These are phyloP conservation scores for Candida sithepensis DNA, from an alignment of 805 yeast genomes.

Conservation along the genomic window DNA sequence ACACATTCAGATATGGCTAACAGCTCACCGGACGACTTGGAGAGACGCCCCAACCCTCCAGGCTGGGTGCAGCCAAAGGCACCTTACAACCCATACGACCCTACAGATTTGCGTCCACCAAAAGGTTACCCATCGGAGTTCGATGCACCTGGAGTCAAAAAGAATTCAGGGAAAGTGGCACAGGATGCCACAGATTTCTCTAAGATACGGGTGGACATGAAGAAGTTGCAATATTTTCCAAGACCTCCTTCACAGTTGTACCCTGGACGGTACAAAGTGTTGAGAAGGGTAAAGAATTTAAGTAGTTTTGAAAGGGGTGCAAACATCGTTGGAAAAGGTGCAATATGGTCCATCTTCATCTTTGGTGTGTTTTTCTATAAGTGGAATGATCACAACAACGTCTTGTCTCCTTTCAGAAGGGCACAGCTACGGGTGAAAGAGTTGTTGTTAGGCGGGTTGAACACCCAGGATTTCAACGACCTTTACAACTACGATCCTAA, in stretches of 20 bases:
- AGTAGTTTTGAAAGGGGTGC: slow-evolving; percentile 58
- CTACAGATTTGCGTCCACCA: slow-evolving; percentile 70
- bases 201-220: slow-evolving; percentile 70
- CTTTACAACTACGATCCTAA: slow-evolving; percentile 42
- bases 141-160: slow-evolving; percentile 60
- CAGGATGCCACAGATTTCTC: slow-evolving; percentile 64
- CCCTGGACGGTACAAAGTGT: slow-evolving; percentile 75
- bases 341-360: slow-evolving; percentile 46
- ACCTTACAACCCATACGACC: slow-evolving; percentile 84
- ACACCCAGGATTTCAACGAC: slow-evolving; percentile 61
- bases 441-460: slow-evolving; percentile 46
- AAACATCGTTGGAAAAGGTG: slow-evolving; percentile 47
- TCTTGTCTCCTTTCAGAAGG: slow-evolving; percentile 66
- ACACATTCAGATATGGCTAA: not conserved
- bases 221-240: slow-evolving; percentile 69
- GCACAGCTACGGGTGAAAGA: slow-evolving; percentile 56
- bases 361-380: slow-evolving; percentile 70
- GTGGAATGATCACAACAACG: slow-evolving; percentile 82
- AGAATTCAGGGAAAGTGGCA: slow-evolving; percentile 45
- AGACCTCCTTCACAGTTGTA: slow-evolving; percentile 70
- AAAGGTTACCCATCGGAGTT: slow-evolving; percentile 86
- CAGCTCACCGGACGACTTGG: slow-evolving; percentile 28
- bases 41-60: slow-evolving; percentile 69
- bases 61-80: slow-evolving; percentile 82
- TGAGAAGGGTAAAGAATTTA: slow-evolving; percentile 54